Evolutionary conservation across 1,284 basidiomycete species (phyloP).

Genomic region (Cystobasidiaceae sp.): DNA sequence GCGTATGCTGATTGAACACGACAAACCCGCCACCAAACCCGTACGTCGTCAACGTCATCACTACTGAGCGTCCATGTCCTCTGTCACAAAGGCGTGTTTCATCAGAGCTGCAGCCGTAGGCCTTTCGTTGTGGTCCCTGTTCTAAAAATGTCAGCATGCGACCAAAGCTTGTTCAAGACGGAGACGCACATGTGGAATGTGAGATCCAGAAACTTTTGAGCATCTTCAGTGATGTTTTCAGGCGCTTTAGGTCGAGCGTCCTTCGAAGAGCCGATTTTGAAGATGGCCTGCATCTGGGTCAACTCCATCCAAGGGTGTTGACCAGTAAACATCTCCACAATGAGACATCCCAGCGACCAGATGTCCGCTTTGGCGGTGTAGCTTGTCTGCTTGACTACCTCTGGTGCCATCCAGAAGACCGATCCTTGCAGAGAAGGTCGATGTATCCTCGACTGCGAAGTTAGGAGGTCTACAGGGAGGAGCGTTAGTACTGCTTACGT

Average conservation of each 20-base stretch:
- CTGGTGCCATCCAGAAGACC: constrained; percentile 99
- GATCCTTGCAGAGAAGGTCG: constrained; percentile 91
- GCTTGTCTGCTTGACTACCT: constrained; percentile 91
- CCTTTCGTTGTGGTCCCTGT: constrained; percentile 63
- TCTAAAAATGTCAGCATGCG: not conserved
- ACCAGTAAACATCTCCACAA: constrained; percentile 97
- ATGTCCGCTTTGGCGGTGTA: constrained; percentile 96
- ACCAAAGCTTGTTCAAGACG: not conserved
- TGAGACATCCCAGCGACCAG: constrained; percentile 94
- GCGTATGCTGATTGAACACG: too few species aligned
- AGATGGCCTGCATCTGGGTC: constrained; percentile 99
- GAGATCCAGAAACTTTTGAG: constrained; percentile 71
- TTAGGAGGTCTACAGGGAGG: constrained; percentile 59
- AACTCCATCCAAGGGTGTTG: constrained; percentile 95
- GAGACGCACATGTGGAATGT: constrained; percentile 66
- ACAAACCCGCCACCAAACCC: too few species aligned
- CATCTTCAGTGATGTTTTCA: constrained; percentile 77
- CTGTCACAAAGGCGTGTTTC: constrained; percentile 56
- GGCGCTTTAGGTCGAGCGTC: constrained; percentile 76
- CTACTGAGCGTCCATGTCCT: constrained; percentile 18
- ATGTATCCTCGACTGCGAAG: constrained; percentile 65
- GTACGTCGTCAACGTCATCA: too few species aligned
- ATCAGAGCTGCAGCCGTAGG: constrained; percentile 72
- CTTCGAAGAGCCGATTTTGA: constrained; percentile 74
- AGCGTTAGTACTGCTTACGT: constrained; percentile 4